Conservation (phyloP, 2,329 filamentous ascomycete genomes). For the Fusarium chlamydosporum region DNA sequence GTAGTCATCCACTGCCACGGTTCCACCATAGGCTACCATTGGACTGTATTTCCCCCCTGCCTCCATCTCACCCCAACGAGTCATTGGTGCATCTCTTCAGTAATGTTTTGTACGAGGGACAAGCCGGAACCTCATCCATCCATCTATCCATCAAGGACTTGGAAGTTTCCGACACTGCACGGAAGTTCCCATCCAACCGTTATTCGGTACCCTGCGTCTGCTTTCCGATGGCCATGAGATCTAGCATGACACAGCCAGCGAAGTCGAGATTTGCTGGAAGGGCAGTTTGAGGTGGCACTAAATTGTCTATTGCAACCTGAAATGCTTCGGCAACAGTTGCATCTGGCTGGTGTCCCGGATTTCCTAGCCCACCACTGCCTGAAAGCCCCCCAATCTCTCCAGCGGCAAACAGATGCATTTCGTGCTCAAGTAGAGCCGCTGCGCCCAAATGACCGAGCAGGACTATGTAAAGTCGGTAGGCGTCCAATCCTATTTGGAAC, state of each 20-base stretch:
- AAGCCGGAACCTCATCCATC: constrained; percentile 32
- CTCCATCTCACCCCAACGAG: constrained; percentile 35
- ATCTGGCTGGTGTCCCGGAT: constrained; percentile 9
- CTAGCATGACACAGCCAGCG: constrained; percentile 40
- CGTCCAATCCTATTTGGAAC: constrained; percentile 16
- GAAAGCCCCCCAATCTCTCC: constrained; percentile 10
- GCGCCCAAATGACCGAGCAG: constrained; percentile 54
- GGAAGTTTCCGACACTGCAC: constrained; percentile 26
- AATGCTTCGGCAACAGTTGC: constrained; percentile 30
- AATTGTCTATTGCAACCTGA: constrained; percentile 32
- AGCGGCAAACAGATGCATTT: constrained; percentile 46
- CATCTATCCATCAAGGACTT: constrained; percentile 22
- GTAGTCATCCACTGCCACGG: constrained; percentile 17
- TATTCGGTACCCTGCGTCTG: constrained; percentile 26
- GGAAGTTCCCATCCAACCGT: constrained; percentile 27
- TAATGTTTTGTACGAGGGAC: constrained; percentile 18
- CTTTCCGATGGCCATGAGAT: constrained; percentile 38
- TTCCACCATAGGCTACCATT: constrained; percentile 32
- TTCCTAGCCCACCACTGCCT: constrained; percentile 1
- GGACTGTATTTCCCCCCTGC: constrained; percentile 18
- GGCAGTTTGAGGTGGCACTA: constrained; percentile 41
- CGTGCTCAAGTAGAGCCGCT: constrained; percentile 52
- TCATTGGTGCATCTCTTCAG: constrained; percentile 31
- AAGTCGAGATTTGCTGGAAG: constrained; percentile 35
- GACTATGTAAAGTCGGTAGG: constrained; percentile 50